Base-by-base conservation (phyloP, 2,329 filamentous ascomycete species). In the Verticillium tricorpus region DNA sequence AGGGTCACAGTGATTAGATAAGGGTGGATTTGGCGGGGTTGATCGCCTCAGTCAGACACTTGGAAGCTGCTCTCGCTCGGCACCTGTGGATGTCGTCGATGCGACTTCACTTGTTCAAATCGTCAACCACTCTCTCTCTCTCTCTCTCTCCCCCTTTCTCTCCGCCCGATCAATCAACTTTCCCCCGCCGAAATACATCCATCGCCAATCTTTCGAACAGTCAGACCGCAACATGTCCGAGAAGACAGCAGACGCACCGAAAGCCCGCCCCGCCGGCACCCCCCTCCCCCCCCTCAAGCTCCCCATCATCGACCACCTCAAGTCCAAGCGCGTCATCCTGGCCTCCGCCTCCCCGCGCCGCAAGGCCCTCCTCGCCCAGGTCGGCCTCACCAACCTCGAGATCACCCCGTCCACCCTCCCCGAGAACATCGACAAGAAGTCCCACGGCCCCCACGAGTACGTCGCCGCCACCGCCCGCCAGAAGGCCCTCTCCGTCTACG, bases 341-440 rank as follows among this genome's bases (percentile, higher is more conserved):
- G 95, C 95, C 59, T 97, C 93, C 2, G 87, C 90, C 22, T 97
- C 93, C 1, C 95, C 95, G 0, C 85, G 95, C 55, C 85, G 95
- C 60, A 90, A 89, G 74, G 89, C 91, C 66, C 86, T 99, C 11
- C 85, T 99, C 52, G 85, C 86, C 58, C 89, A 89, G 76, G 87
- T 90, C 63, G 93, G 93, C 67, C 85, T 98, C 12, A 84, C 82
- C 2, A 89, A 93, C 71, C 77, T 97, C 71, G 93, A 98, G 76
- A 86, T 97, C 70, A 83, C 89, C 64, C 92, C 95, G 17, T 97
- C 92, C 52, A 88, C 84, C 60, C 88, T 91, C 66, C 89, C 91
- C 59, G 95, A 99, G 78, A 85, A 98, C 78, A 85, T 97, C 60
- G 85, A 91, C 69, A 97, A 98, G 75, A 74, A 78, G 8, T 74